Conservation (phyloP, 1,284 basidiomycete genomes). For the Meira nashicola region DNA sequence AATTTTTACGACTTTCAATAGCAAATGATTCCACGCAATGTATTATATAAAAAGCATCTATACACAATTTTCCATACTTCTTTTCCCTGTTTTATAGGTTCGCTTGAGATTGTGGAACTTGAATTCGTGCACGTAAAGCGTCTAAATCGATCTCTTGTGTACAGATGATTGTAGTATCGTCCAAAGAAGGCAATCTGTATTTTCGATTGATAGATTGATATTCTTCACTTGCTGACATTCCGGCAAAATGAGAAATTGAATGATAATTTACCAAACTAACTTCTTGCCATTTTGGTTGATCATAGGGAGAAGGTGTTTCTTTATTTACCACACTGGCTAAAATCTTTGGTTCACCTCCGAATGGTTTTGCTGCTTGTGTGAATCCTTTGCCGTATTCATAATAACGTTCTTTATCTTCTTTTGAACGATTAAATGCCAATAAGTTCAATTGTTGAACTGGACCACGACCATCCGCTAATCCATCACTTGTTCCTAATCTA, state of each 20-base stretch:
- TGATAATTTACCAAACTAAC: constrained; percentile 3
- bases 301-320: not conserved
- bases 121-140: not conserved
- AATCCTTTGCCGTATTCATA: constrained; percentile 6
- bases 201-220: constrained; percentile 9
- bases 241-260: constrained; percentile 5
- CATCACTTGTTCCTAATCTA: not conserved
- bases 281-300: constrained; percentile 5
- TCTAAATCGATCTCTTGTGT: constrained; percentile 10
- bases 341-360: constrained; percentile 9
- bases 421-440: not conserved
- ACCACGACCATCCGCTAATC: not conserved
- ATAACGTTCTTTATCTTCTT: constrained; percentile 9
- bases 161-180: constrained; percentile 11
- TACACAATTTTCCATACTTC: no score
- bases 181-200: constrained; percentile 2
- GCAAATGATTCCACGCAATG: no score
- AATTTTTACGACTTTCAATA: no score
- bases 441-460: constrained; percentile 9
- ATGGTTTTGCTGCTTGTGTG: not conserved
- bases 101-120: no score
- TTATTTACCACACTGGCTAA: not conserved
- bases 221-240: constrained; percentile 2
- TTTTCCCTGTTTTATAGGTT: no score
- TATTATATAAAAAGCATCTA: no score